These are phyloP conservation scores for Cladophialophora exuberans DNA, from an alignment of 2,329 filamentous ascomycete genomes.

Conservation along the genomic window DNA sequence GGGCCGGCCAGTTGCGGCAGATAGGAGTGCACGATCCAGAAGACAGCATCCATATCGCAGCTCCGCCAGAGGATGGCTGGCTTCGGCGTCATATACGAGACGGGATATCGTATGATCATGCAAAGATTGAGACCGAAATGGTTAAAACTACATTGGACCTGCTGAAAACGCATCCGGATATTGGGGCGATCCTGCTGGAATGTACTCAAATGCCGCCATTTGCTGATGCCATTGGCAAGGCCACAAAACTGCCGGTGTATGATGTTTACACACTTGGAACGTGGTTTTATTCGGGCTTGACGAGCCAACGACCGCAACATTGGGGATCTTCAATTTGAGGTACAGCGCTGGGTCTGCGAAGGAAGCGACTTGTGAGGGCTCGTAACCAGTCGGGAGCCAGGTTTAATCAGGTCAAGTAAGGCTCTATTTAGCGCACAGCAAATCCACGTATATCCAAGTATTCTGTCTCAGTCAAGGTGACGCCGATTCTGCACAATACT, in stretches of 20 bases:
- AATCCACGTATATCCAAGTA: too few species aligned
- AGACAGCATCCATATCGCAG: conserved; percentile 31
- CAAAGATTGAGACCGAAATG: conserved; percentile 12
- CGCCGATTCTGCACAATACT: too few species aligned
- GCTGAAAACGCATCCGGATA: conserved; percentile 19
- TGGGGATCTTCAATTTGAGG: conserved; percentile 11
- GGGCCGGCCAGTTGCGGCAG: conserved; percentile 19
- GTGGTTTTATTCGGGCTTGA: conserved; percentile 43
- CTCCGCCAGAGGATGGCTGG: conserved; percentile 21
- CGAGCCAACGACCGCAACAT: conserved; percentile 16
- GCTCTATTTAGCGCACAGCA: too few species aligned
- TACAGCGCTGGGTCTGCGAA: neutral
- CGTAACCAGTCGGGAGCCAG: neutral
- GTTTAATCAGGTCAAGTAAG: neutral
- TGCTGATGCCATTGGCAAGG: conserved; percentile 38
- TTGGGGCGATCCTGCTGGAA: conserved; percentile 39
- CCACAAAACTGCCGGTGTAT: conserved; percentile 39
- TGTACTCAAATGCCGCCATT: conserved; percentile 46
- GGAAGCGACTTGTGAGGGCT: neutral
- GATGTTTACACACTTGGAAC: conserved; percentile 42
- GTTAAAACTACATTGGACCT: conserved; percentile 7
- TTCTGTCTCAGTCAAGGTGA: too few species aligned
- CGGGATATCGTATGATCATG: conserved; percentile 7
- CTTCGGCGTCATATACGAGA: conserved; percentile 8
- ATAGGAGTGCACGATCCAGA: conserved; percentile 34